These are phyloP conservation scores for Cryphonectria nitschkei DNA, from an alignment of 2,329 filamentous ascomycete species.

Conservation along the genomic window DNA sequence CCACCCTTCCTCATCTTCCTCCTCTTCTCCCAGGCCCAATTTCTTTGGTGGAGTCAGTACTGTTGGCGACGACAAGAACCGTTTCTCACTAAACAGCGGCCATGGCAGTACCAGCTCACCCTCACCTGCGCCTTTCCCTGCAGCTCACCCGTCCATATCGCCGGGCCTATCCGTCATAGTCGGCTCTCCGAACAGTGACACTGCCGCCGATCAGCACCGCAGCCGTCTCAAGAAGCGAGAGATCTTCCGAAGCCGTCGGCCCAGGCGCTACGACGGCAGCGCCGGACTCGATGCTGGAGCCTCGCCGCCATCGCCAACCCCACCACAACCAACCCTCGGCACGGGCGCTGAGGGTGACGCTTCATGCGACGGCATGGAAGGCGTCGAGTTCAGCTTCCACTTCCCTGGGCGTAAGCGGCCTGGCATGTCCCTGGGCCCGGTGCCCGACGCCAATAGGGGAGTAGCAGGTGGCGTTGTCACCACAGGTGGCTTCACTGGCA, in stretches of 20 bases:
- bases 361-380: conserved; percentile 20
- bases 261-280: conserved; percentile 10
- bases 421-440: conserved; percentile 42
- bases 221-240: conserved; percentile 26
- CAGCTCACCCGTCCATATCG: conserved; percentile 9
- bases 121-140: conserved; percentile 15
- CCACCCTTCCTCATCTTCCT: not conserved
- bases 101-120: conserved; percentile 2
- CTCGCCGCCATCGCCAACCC: not conserved
- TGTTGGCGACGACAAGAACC: not conserved
- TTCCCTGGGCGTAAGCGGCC: conserved; percentile 36
- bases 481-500: conserved; percentile 43
- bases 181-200: conserved; percentile 6
- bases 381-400: conserved; percentile 36
- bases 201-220: conserved; percentile 14
- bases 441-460: conserved; percentile 51
- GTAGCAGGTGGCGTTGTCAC: conserved; percentile 47
- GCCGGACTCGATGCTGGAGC: not conserved
- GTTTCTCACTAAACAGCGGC: conserved; percentile 15
- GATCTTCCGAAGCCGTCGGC: conserved; percentile 18
- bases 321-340: not conserved
- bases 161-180: conserved; percentile 18
- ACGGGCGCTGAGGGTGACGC: not conserved
- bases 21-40: not conserved
- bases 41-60: not conserved